Evolutionary conservation across 129 eudicot species (phyloP).

Genomic region (Chrysanthemum lavandulifolium): DNA sequence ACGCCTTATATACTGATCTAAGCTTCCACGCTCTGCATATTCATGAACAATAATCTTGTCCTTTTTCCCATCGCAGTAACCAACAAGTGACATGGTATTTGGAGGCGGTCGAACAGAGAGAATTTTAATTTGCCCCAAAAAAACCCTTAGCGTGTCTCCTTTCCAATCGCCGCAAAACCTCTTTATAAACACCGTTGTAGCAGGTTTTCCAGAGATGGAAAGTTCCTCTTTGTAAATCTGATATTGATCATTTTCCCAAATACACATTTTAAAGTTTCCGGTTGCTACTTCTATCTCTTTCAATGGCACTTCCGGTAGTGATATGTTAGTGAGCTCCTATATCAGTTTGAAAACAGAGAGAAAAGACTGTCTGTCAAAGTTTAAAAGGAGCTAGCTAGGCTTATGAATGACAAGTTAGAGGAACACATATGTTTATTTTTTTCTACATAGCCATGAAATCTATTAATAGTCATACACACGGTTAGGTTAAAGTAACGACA

Average conservation of each 20-base stretch:
- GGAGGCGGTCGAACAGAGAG: neutral
- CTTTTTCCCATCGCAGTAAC: neutral
- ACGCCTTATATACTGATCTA: neutral
- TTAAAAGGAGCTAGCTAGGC: too few species aligned
- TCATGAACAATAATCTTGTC: neutral
- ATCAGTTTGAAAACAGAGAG: neutral
- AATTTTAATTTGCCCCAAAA: too few species aligned
- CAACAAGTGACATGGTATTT: neutral
- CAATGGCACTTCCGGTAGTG: neutral
- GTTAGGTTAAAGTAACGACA: too few species aligned
- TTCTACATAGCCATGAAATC: too few species aligned
- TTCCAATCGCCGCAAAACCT: neutral
- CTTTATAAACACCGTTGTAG: neutral
- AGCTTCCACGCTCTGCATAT: neutral
- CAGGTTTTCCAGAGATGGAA: neutral
- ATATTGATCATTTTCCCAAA: neutral
- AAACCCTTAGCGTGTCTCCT: too few species aligned
- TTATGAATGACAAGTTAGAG: too few species aligned
- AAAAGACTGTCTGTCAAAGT: neutral
- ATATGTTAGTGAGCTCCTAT: neutral
- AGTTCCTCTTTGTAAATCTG: neutral
- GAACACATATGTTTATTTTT: too few species aligned
- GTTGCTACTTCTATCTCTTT: neutral
- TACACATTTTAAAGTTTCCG: neutral
- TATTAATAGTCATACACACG: too few species aligned